These are phyloP conservation scores for Parafenestella ontariensis DNA, from an alignment of 2,329 filamentous ascomycete genomes.

Conservation along the genomic window DNA sequence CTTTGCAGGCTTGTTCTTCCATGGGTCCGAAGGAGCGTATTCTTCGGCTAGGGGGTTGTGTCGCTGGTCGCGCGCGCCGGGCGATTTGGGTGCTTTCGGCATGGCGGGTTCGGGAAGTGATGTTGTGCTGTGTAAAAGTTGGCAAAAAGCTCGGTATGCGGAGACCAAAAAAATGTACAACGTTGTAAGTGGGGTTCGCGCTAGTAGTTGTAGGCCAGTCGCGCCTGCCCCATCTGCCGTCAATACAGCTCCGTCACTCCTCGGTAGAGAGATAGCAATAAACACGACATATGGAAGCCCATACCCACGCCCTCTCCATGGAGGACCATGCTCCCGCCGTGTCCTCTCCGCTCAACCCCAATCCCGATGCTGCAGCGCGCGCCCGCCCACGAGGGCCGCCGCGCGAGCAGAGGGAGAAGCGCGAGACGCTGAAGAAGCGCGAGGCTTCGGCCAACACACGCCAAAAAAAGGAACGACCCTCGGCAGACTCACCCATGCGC, in stretches of 20 bases:
- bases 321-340: conserved; percentile 74
- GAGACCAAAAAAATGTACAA: too few relatives aligned
- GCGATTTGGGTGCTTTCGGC: conserved; percentile 75
- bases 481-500: conserved; percentile 56
- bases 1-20: conserved; percentile 71
- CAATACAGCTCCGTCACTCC: too few relatives aligned
- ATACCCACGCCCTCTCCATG: conserved; percentile 37
- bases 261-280: too few relatives aligned
- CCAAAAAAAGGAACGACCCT: conserved; percentile 46
- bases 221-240: too few relatives aligned
- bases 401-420: conserved; percentile 57
- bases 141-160: too few relatives aligned
- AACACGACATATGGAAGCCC: too few relatives aligned
- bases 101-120: conserved; percentile 57
- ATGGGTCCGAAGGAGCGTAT: conserved; percentile 73
- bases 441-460: conserved; percentile 53
- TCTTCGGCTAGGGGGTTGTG: conserved; percentile 95
- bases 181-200: too few relatives aligned
- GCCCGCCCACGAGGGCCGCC: conserved; percentile 50
- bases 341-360: conserved; percentile 75
- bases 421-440: conserved; percentile 62
- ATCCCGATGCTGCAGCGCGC: conserved; percentile 57
- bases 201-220: too few relatives aligned
- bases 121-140: neutral
- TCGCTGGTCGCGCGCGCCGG: conserved; percentile 66